Base-by-base conservation (phyloP, 164 flowering plant species). In the Dillenia suffruticosa region DNA sequence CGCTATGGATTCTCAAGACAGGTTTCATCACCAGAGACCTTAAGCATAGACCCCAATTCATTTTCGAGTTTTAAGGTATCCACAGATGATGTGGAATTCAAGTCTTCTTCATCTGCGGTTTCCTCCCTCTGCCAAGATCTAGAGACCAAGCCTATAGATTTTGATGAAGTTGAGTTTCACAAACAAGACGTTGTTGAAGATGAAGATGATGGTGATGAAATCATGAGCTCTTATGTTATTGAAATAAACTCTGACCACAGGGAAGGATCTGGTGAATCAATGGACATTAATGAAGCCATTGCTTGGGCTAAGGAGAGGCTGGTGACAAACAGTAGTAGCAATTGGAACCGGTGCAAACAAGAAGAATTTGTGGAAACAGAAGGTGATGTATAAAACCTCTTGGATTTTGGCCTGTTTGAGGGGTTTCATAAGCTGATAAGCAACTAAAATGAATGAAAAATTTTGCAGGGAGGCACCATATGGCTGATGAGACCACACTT, bases 271-370 rank as follows among this genome's bases (percentile, higher is more conserved):
- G 69, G 67, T 19, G 88, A 89, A 62, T 82, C 84, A 5, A 69
- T 74, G 15, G 81, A 74, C 12, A 70, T 92, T 10, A 90, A 86
- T 52, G 98, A 89, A 65, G 96, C 96, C 2, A 87, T 92, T 57
- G 96, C 96, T 8, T 92, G 98, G 98, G 96, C 91, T 2, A 89
- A 86, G 63, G 94, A 89, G 77, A 89, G 73, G 74, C 84, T 70
- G 5, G 24, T 43, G n/a, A 47, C n/a, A 15, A 58, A 45, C 62
- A 64, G 54, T 58, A 70, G 9, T 46, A 15, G 13, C 57, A 49
- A 49, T 8, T 24, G 17, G 65, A 54, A 44, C 49, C 40, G 47
- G 43, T 44, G 22, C 0, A 58, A 56, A 9, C 49, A 65, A 17
- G 53, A 69, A 26, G 70, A 46, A 12, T 17, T 58, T 19, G 10